A percentile compares a stretch with the other conserved stretches of the same genome.
These are phyloP conservation scores for Boletellus ananiceps DNA, from an alignment of 768 basidiomycete genomes.

Conservation along the genomic window DNA sequence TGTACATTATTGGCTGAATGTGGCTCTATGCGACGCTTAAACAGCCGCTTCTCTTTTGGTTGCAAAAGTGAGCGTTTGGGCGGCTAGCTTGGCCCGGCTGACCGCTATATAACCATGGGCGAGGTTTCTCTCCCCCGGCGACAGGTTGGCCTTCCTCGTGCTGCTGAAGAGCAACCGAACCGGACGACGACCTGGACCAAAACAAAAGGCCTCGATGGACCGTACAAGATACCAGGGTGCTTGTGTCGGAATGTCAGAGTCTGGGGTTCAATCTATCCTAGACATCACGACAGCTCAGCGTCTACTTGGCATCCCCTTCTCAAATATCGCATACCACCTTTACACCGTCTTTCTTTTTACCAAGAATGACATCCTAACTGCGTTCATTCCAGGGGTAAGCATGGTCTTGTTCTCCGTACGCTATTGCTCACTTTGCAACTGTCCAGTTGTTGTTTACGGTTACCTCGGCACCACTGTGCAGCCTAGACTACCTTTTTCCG, in stretches of 20 bases:
- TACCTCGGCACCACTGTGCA: constrained; percentile 30
- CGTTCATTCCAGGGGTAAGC: constrained; percentile 44
- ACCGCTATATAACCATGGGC: too few species aligned
- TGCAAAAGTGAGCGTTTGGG: too few species aligned
- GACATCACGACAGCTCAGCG: constrained; percentile 13
- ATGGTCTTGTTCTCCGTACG: fast-evolving
- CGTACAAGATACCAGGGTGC: constrained; percentile 4
- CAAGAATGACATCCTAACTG: constrained; percentile 44
- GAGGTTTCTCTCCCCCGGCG: too few species aligned
- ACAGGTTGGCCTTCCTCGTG: too few species aligned
- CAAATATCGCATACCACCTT: constrained; percentile 18
- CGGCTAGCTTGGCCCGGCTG: too few species aligned
- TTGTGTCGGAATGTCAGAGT: not conserved
- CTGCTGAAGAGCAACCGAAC: not conserved
- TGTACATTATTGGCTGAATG: too few species aligned
- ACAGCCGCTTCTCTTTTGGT: too few species aligned
- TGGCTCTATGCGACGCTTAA: too few species aligned
- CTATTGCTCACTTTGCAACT: not conserved
- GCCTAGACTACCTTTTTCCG: constrained; percentile 16
- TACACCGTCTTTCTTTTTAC: constrained; percentile 39
- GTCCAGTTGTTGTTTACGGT: constrained; percentile 31
- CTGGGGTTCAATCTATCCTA: not conserved
- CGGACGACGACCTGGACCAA: constrained; percentile 2
- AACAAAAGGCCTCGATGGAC: not conserved
- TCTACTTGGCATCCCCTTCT: not conserved